phyloP scores from a whole-genome alignment of 495 filamentous ascomycete species.

The Neurospora discreta region DNA sequence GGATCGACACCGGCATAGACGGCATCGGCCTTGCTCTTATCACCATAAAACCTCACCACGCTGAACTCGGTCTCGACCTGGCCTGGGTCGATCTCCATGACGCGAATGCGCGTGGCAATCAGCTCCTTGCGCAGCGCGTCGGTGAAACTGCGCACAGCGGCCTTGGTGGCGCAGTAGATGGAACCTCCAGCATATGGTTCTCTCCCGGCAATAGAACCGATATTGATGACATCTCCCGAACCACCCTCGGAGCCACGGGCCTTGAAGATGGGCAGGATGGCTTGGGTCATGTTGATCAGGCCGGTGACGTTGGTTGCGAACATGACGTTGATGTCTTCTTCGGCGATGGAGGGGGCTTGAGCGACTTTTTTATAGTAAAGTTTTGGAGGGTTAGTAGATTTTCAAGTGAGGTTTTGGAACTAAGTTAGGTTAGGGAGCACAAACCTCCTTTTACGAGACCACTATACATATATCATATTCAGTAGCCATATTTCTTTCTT shows the following conservation, averaged over 20 bases:
- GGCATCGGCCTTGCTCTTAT: conserved; percentile 88
- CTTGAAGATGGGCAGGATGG: conserved; percentile 75
- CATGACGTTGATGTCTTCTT: conserved; percentile 81
- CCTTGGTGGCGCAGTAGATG: conserved; percentile 97
- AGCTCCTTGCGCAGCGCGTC: conserved; percentile 83
- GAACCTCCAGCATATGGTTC: conserved; percentile 82
- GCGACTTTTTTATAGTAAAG: conserved; percentile 44
- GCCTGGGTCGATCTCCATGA: conserved; percentile 91
- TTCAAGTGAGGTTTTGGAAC: neutral
- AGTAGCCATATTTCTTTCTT: neutral
- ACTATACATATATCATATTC: conserved; percentile 4
- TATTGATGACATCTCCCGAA: conserved; percentile 89
- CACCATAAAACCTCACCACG: conserved; percentile 83
- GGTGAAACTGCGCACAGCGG: conserved; percentile 81
- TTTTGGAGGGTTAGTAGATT: neutral
- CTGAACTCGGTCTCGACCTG: conserved; percentile 99
- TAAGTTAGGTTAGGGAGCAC: neutral
- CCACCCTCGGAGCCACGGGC: conserved; percentile 60
- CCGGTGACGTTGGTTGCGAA: conserved; percentile 88
- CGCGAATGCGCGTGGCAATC: conserved; percentile 70
- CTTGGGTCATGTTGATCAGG: conserved; percentile 95
- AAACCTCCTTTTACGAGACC: conserved; percentile 23
- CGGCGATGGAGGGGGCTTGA: conserved; percentile 69
- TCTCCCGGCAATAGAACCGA: conserved; percentile 88
- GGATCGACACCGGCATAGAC: conserved; percentile 90